Evolutionary conservation across 2,329 filamentous ascomycete genomes (phyloP), one percentile per base, ranked within the genome.

Genomic region (Colletotrichum tropicale): DNA sequence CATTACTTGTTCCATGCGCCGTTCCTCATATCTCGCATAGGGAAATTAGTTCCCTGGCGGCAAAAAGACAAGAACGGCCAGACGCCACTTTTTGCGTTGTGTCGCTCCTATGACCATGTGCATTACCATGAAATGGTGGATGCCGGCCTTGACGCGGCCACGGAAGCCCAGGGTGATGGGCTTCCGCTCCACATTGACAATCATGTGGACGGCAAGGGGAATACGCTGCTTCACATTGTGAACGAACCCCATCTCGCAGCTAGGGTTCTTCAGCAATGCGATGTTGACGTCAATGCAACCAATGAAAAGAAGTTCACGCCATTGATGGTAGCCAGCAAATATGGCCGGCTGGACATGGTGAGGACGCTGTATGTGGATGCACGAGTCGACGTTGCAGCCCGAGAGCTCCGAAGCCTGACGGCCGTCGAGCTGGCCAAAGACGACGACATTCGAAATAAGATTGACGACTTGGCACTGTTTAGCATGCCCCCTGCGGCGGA

Each of bases 281-380:
- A 99, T 79, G 94, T 96, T n/a, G 96, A 99, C 81, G 95, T 96
- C 71, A 99, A 99, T 84, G 96, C 96, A 10, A 94, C 93, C 10
- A 99, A 99, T 81, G 96, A 98, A 80, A 98, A 95, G 86, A 94
- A 92, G 64, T 98, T 99, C 82, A 99, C 98, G 0, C 93, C 97
- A 3, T 88, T 99, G 72, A 99, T 99, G 97, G 94, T 99, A 77
- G 96, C 96, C 9, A 98, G 96, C 89, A 99, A 99, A 84, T 99
- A 98, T 82, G 97, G 97, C 38, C 92, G 97, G 77, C 94, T 98
- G 70, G 97, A 98, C 80, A 95, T 98, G 88, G 96, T 99, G 21
- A 91, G 96, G 74, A 93, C 93, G 12, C 89, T 99, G 8, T 98
- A 98, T 83, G 91, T 93, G 56, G 97, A 99, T 82, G 91, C 95